Percentiles rank a stretch among this genome's conserved stretches.
Evolutionary conservation across 2,329 filamentous ascomycete species (phyloP).

Genomic region (Fusarium hostae): DNA sequence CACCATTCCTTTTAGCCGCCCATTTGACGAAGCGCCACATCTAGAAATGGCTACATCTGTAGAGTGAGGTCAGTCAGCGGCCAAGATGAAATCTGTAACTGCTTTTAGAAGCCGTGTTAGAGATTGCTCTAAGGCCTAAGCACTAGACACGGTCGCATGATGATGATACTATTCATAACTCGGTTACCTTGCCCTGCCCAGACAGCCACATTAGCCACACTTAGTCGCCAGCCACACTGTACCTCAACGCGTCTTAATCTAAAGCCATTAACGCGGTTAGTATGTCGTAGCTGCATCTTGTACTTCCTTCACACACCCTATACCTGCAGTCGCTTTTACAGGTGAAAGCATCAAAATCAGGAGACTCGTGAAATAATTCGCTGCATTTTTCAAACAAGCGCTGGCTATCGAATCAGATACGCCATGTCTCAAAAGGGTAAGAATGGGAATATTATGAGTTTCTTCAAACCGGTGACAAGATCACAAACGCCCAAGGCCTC

Average conservation of each 20-base stretch:
- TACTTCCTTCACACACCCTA: conserved; percentile 16
- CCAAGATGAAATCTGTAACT: background rate
- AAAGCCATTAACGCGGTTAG: conserved; percentile 31
- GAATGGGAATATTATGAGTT: conserved; percentile 52
- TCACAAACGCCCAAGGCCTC: conserved; percentile 18
- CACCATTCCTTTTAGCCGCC: conserved; percentile 1
- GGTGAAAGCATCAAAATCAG: background rate
- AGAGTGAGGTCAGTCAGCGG: background rate
- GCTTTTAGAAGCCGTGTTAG: background rate
- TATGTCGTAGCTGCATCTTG: conserved; percentile 4
- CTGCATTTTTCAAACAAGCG: background rate
- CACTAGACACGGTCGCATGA: background rate
- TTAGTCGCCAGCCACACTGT: background rate
- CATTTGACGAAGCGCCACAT: conserved; percentile 25
- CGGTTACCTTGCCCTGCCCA: background rate
- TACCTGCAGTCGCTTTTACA: conserved; percentile 1
- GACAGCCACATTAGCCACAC: conserved; percentile 23
- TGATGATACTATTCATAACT: background rate
- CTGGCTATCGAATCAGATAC: background rate
- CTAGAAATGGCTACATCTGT: conserved; percentile 9
- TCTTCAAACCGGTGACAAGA: conserved; percentile 51
- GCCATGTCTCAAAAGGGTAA: conserved; percentile 41
- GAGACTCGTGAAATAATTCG: background rate
- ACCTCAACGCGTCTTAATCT: conserved; percentile 16
- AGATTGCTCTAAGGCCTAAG: background rate